Evolutionary conservation across 2,329 filamentous ascomycete species (phyloP).

Genomic region (Fonsecaea nubica): DNA sequence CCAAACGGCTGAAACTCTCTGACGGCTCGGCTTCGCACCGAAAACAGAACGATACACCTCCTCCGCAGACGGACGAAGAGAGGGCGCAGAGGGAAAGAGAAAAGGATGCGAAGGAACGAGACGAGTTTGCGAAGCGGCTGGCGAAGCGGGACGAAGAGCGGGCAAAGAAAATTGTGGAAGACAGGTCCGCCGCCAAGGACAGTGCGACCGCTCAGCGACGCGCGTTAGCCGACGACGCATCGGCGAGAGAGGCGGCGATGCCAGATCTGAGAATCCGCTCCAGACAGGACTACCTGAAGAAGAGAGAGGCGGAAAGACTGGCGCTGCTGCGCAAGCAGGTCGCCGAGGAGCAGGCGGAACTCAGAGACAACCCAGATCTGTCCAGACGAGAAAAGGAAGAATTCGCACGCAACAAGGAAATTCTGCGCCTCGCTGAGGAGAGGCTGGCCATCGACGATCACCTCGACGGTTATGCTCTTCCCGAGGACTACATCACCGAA

Average conservation of each 20-base stretch:
- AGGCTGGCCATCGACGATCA: conserved; percentile 87
- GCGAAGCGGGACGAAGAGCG: conserved; percentile 73
- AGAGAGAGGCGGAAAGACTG: conserved; percentile 84
- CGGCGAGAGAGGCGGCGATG: conserved; percentile 72
- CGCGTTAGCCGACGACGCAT: conserved; percentile 70
- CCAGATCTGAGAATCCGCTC: conserved; percentile 82
- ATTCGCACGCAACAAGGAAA: conserved; percentile 86
- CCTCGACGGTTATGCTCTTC: conserved; percentile 88
- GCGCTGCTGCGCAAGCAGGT: conserved; percentile 90
- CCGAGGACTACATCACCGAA: conserved; percentile 93
- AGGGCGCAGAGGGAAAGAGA: conserved; percentile 64
- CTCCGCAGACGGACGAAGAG: conserved; percentile 58
- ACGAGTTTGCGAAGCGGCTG: conserved; percentile 79
- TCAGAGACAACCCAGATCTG: conserved; percentile 75
- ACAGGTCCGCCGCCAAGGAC: conserved; percentile 62
- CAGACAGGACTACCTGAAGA: conserved; percentile 90
- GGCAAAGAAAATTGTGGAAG: conserved; percentile 71
- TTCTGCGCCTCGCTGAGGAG: conserved; percentile 81
- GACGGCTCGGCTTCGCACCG: conserved; percentile 52
- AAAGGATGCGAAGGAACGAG: conserved; percentile 74
- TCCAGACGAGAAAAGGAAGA: conserved; percentile 82
- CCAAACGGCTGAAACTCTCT: conserved; percentile 73
- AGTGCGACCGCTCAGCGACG: conserved; percentile 66
- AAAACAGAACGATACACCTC: conserved; percentile 43
- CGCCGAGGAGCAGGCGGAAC: conserved; percentile 81